phyloP scores from a whole-genome alignment of 208 protist genomes.

The Trypanosoma mega region DNA sequence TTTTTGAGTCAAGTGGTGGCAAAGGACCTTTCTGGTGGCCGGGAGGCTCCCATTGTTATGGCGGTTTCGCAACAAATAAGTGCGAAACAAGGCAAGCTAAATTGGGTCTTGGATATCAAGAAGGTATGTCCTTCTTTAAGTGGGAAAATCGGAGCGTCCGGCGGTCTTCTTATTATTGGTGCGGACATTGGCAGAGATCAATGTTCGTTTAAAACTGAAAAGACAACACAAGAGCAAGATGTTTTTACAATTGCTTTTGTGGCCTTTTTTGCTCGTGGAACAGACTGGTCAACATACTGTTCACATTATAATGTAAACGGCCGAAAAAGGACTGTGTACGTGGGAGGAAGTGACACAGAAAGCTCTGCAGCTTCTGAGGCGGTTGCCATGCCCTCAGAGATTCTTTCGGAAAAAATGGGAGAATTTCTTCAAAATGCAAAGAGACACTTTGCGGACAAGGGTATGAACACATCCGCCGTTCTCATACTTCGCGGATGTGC shows the following conservation, averaged over 20 bases:
- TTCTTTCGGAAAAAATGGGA: slow-evolving; percentile 38
- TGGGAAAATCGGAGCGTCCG: not conserved
- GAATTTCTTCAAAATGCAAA: slow-evolving; percentile 39
- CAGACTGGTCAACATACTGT: slow-evolving; percentile 48
- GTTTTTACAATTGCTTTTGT: slow-evolving; percentile 45
- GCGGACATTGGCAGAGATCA: slow-evolving; percentile 32
- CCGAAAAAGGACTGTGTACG: slow-evolving; percentile 5
- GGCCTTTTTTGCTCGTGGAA: slow-evolving; percentile 41
- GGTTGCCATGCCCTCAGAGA: slow-evolving; percentile 31
- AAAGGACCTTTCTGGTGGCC: slow-evolving; percentile 14
- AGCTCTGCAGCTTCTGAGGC: slow-evolving; percentile 16
- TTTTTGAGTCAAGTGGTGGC: slow-evolving; percentile 51
- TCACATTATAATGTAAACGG: slow-evolving; percentile 55
- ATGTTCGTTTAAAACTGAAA: slow-evolving; percentile 13
- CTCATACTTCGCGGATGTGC: slow-evolving; percentile 49
- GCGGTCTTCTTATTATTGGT: slow-evolving; percentile 41
- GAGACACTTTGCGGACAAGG: slow-evolving; percentile 27
- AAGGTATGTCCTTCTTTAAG: slow-evolving; percentile 24
- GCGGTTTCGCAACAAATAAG: slow-evolving; percentile 59
- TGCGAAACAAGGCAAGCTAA: slow-evolving; percentile 49
- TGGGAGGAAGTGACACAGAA: not conserved
- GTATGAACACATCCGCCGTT: slow-evolving; percentile 26
- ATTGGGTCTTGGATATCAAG: slow-evolving; percentile 34
- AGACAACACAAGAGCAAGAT: slow-evolving; percentile 3
- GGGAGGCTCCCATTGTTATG: slow-evolving; percentile 30